These are phyloP conservation scores for Rubus idaeus DNA, from an alignment of 306 rosid species.

Conservation along the genomic window DNA sequence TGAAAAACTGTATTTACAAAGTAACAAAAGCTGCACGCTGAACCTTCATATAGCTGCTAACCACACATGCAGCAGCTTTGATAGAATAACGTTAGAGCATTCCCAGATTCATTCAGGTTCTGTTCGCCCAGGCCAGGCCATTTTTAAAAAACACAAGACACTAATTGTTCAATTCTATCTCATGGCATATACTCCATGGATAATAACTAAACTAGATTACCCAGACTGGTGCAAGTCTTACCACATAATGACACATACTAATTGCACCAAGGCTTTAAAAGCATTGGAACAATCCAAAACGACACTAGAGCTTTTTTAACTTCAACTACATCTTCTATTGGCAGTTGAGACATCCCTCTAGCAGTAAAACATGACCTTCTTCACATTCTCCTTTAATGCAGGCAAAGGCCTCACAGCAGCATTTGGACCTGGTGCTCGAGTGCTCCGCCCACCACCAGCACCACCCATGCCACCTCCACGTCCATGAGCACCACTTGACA, in stretches of 20 bases:
- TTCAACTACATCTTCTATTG: background rate
- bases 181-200: background rate
- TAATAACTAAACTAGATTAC: background rate
- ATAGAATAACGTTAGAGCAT: background rate
- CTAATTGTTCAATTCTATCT: background rate
- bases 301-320: background rate
- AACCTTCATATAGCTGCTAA: too few species aligned
- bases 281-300: background rate
- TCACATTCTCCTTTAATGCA: slow-evolving; percentile 79
- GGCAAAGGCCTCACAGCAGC: slow-evolving; percentile 92
- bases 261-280: background rate
- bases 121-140: background rate
- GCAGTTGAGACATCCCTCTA: slow-evolving; percentile 20
- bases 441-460: slow-evolving; percentile 48
- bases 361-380: slow-evolving; percentile 94
- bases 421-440: slow-evolving; percentile 53
- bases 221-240: background rate
- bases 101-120: background rate
- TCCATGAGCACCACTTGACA: slow-evolving; percentile 75
- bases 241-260: background rate
- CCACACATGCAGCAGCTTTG: background rate
- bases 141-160: too few species aligned
- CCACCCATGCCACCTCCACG: slow-evolving; percentile 51
- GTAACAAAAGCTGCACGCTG: too few species aligned
- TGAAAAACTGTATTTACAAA: too few species aligned